Base-by-base conservation (phyloP, 2,329 filamentous ascomycete genomes). In the Fusarium chuoi region DNA sequence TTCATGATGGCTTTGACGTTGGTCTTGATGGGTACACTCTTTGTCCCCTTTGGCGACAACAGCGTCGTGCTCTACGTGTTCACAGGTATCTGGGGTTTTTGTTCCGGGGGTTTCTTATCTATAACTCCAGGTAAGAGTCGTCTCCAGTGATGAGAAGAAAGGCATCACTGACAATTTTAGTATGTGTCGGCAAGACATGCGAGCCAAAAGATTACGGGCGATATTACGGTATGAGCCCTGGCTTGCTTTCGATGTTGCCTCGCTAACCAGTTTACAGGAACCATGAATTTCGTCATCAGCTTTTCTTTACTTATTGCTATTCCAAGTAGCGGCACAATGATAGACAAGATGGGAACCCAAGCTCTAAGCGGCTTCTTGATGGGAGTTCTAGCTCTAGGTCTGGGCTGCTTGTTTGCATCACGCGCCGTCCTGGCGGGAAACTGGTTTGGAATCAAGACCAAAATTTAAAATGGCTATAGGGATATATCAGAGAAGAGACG, bases 141-240 rank as follows among this genome's bases (percentile, higher is more conserved):
- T 22, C 5, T 28, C 44, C 12, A 6, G 9, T 28, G 24, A 46
- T 20, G 13, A 15, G 22, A 10, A 15, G 22, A 20, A 9, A 46
- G 22, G 5, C 17, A 26, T 20, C 9, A 4, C 44, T 46, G 7
- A 28, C 18, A 28, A 7, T 7, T 24, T 3, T 4, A 67, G 64
- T 67, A 2, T 68, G 65, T 26, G 45, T 68, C 1, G 65, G 65
- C 7, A 68, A 68, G 17, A 68, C 65, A 9, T 68, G 65, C 1
- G 63, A 68, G 17, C 39, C 62, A 17, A 68, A 67, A 15, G 62
- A 68, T 18, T 68, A 68, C 10, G 65, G 65, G 0, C 45, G 62
- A n/a, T 67, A 67, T 30, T 68, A 68, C 2, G 65, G 65, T 46
- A 52, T 1, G 18, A 3, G 2, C 12, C 12, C 6, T 2, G 5